phyloP scores from a whole-genome alignment of 495 filamentous ascomycete species.

The Aspergillus coremiiformis region DNA sequence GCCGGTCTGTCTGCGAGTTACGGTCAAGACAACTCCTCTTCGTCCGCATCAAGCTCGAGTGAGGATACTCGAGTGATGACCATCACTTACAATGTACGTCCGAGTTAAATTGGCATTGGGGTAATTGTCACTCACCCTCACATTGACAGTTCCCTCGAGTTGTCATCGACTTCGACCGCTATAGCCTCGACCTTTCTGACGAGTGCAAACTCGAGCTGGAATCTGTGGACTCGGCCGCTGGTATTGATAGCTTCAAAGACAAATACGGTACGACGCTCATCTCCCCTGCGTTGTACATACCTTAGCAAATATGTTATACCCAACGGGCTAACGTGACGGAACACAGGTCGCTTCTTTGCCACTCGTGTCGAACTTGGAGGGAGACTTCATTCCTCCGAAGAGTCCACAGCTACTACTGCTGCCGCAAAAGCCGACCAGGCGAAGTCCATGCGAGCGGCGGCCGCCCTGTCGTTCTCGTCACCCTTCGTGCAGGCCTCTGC shows the following conservation, averaged over 20 bases:
- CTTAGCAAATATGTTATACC: too few species aligned
- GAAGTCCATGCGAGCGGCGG: neutral
- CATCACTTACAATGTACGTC: conserved; percentile 7
- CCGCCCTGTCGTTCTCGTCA: conserved; percentile 7
- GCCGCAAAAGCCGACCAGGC: neutral
- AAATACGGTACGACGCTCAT: conserved; percentile 5
- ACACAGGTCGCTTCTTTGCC: conserved; percentile 3
- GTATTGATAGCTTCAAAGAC: neutral
- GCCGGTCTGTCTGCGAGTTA: neutral
- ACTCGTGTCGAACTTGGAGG: conserved; percentile 7
- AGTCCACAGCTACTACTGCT: neutral
- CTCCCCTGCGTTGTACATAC: neutral
- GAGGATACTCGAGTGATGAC: neutral
- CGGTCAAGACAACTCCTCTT: neutral
- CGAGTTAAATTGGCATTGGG: too few species aligned
- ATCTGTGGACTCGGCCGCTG: neutral
- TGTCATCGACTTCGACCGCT: neutral
- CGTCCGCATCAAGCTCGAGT: neutral
- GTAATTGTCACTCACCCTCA: too few species aligned
- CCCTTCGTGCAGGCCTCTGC: conserved; percentile 5
- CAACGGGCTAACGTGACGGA: too few species aligned
- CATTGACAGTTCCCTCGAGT: conserved; percentile 8
- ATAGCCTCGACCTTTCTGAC: neutral
- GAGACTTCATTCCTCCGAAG: neutral
- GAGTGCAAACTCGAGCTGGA: conserved; percentile 5